Evolutionary conservation across 345 rosid genomes (phyloP), one percentile per base, ranked within the genome.

Genomic region (Acer negundo): DNA sequence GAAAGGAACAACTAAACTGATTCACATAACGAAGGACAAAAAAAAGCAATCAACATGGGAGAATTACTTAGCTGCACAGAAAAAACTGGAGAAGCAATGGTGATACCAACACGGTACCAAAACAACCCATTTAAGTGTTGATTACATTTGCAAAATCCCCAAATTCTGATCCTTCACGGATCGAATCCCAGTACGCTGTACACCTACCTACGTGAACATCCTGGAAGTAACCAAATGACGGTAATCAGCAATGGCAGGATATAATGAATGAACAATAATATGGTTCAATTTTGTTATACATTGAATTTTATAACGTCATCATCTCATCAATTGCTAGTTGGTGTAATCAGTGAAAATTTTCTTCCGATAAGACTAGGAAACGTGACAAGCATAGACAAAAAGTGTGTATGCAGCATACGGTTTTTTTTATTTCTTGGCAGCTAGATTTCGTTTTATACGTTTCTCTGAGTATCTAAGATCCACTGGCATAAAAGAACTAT

Each of bases 191-290:
- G 63, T 59, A 72, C 65, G 19, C 58, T 53, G 58, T 53, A 53
- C 58, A 31, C 47, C 49, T 62, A n/a, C 55, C 49, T 62, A n/a
- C 55, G 12, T 22, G 35, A 56, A 72, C 58, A 72, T 55, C 47
- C 65, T 31, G 75, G 19, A 56, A 53, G 26, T 7, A 35, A 35
- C 7, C 19, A 56, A 53, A 72, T 3, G n/a, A 35, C 7, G 28
- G 31, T 59, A 72, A 71, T 31, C 46, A 55, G 49, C 63, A 55
- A 55, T 11, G 20, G 74, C 47, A 19, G 15, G 19, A 47, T 11
- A 44, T 26, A 68, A 44, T 68, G 6, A 71, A 47, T 7, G 11
- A 69, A 70, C 19, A 1, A 10, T 4, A 20, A 51, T 51, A 70
- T 4, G 3, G n/a, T 53, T 19, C 23, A 7, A 23, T 16, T 31